Evolutionary conservation across 2,329 filamentous ascomycete species (phyloP), one percentile per base, ranked within the genome.

Genomic region (Fusarium virguliforme): DNA sequence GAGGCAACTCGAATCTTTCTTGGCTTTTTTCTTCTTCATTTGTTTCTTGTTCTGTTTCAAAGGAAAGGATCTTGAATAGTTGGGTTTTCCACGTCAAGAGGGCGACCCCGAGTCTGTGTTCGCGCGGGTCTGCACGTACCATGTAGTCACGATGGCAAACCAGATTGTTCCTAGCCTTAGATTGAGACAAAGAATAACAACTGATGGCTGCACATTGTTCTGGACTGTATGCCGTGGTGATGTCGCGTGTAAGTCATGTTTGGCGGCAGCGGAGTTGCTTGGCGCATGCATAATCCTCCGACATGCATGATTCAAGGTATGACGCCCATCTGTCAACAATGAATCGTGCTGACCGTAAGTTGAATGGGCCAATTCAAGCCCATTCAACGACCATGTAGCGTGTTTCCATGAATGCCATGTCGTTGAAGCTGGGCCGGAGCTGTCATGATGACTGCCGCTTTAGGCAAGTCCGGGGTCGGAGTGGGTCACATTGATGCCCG

Each of bases 401-500:
- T 60, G 57, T 60, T 60, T 54, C 26, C 41, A 50, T 40, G 38
- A 41, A 41, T 68, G 15, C 41, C 51, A 53, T 59, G 57, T 38
- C 60, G 50, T 63, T 41, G 51, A 64, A 59, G 28, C 58, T 34
- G 13, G 18, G 24, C 40, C 18, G 26, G 60, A 35, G 68, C 53
- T 62, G 51, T 38, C 41, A 59, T 64, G n/a, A 61, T 62, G 56
- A 69, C 65, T 77, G 32, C 76, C 67, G 43, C 41, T 71, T 78
- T 77, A 64, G 76, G 76, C 68, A 78, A 76, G 71, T 78, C 76
- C 76, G 76, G 68, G 60, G 60, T 57, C 40, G 46, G 51, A 63
- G 65, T 67, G 70, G 70, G 65, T 38, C 54, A 30, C 50, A 34
- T 41, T 64, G 63, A 60, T 62, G 56, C 38, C 35, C 58, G 66